A percentile compares a stretch with the other conserved stretches of the same genome.
These are phyloP conservation scores for Colletotrichum paranaense DNA, from an alignment of 2,329 filamentous ascomycete genomes.

Conservation along the genomic window DNA sequence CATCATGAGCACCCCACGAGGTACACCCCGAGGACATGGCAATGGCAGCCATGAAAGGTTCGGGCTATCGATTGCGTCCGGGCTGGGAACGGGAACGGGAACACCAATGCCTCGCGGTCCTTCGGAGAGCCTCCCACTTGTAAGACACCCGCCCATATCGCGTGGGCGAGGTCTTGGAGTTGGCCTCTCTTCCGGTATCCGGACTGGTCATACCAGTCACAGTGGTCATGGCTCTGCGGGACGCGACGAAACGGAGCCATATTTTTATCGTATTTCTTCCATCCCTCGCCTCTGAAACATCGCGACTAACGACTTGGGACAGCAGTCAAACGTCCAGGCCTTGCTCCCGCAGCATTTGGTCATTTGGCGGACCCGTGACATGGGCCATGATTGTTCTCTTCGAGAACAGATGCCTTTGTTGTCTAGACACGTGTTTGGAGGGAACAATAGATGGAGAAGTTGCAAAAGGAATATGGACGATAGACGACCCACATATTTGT, in stretches of 20 bases:
- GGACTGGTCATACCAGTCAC: neutral
- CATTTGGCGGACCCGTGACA: neutral
- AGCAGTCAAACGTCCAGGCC: slow-evolving; percentile 6
- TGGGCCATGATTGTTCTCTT: neutral
- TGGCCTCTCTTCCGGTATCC: slow-evolving; percentile 26
- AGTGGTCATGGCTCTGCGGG: neutral
- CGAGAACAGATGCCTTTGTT: neutral
- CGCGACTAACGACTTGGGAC: neutral
- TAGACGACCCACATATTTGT: neutral
- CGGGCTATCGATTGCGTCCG: slow-evolving; percentile 45
- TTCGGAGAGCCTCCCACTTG: slow-evolving; percentile 1
- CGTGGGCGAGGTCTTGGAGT: slow-evolving; percentile 15
- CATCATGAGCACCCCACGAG: slow-evolving; percentile 44
- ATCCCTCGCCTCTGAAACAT: neutral
- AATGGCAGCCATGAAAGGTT: slow-evolving; percentile 40
- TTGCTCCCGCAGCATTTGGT: neutral
- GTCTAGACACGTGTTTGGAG: neutral
- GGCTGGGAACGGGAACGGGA: slow-evolving; percentile 44
- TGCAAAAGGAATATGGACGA: neutral
- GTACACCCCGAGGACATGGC: slow-evolving; percentile 41
- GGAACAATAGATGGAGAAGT: neutral
- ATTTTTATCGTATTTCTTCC: neutral
- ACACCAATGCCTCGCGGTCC: slow-evolving; percentile 36
- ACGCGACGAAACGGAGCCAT: neutral
- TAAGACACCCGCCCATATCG: neutral